phyloP scores from a whole-genome alignment of 139 green algal species.

The Volvox africanus region DNA sequence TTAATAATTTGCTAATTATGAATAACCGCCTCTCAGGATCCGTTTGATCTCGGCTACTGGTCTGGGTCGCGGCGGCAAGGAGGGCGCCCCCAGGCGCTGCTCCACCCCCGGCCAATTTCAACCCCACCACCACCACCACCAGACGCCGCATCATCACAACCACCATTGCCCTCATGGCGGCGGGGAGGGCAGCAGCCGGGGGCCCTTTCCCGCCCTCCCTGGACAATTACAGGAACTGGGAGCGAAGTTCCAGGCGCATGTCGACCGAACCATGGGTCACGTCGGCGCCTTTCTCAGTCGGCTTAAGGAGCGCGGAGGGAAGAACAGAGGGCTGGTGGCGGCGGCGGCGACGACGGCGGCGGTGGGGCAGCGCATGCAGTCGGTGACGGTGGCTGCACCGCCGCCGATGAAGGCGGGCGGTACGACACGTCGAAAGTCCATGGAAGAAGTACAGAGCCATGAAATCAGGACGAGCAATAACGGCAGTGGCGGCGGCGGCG shows the following conservation, averaged over 20 bases:
- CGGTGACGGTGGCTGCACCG: not conserved
- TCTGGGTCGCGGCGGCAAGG: not conserved
- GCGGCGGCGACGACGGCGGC: not conserved
- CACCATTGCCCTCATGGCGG: not conserved
- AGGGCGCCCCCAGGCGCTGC: not conserved
- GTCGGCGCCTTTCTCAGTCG: slow-evolving; percentile 15
- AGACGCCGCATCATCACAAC: not conserved
- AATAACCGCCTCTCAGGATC: not conserved
- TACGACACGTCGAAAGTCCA: not conserved
- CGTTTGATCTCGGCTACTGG: slow-evolving; percentile 3
- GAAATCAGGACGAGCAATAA: not conserved
- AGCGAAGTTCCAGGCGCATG: not conserved
- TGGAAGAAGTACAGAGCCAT: not conserved
- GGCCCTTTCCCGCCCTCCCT: not conserved
- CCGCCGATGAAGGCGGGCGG: not conserved
- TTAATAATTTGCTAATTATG: no score
- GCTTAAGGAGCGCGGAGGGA: slow-evolving; percentile 13
- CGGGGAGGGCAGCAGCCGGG: not conserved
- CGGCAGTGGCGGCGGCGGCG: not conserved
- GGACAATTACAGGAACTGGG: slow-evolving; percentile 18
- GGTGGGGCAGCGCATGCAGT: not conserved
- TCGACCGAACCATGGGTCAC: slow-evolving; percentile 34
- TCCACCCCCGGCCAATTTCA: not conserved
- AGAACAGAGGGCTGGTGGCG: not conserved
- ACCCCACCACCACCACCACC: not conserved